Base-by-base conservation (phyloP, 352 stramenopile species). In the Peronospora farinosa region DNA sequence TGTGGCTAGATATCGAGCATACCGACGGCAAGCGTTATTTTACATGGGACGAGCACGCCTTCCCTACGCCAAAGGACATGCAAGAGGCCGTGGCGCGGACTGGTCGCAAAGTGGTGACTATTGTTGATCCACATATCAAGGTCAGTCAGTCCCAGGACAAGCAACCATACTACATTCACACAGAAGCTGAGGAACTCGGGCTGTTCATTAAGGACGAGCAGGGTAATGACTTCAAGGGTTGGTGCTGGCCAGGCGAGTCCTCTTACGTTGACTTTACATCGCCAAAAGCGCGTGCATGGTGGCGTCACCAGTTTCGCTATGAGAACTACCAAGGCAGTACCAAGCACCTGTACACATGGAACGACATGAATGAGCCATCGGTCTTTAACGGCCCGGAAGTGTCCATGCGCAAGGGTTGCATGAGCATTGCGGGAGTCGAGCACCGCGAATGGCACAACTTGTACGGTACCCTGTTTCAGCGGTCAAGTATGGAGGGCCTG, bases 1-100 rank as follows among this genome's bases (percentile, higher is more conserved):
- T 99, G 17, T 99, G 97, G 97, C 81, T 99, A 25, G 97, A 99
- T 68, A 99, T 99, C 76, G 97, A 99, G 47, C 97, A 99, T 70
- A 99, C 96, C 10, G 85, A 98, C 63, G 96, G 95, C 8, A 99
- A 99, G 73, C 78, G 96, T n/a, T 96, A 96, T 64, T 95, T 92
- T 41, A 99, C 96, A 17, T 99, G 96, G 96, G 96, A 99, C 63
- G 61, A 90, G 31, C 83, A 95, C 44, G 69, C 93, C 5, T 99
- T 99, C 68, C 94, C 96, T 2, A 86, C 96, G 52, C 96, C 96
- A 2, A 63, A 82, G 17, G 60, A 86, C 28, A 99, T 99, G 96
- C 91, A 98, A 67, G 70, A 95, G 51, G 83, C 75, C 6, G 69
- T 99, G 2, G 82, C 77, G 11, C 65, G 60, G n/a, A 79, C 95